Conservation (phyloP, 805 yeast species). For the Myxozyma vanderwaltii region DNA sequence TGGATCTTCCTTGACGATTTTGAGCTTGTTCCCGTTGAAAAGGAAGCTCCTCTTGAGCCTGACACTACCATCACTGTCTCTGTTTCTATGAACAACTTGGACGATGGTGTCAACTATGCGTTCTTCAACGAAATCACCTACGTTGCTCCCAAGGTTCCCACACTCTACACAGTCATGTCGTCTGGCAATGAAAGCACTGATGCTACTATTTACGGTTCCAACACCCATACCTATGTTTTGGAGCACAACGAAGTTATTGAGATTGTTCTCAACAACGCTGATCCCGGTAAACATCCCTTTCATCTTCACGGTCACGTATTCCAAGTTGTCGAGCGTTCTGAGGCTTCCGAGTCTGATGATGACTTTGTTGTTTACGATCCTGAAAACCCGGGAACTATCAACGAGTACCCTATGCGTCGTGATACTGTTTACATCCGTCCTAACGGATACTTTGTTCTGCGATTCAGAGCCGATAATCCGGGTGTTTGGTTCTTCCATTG, state of each 20-base stretch:
- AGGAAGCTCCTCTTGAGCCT: constrained; percentile 58
- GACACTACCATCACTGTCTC: constrained; percentile 73
- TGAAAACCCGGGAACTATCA: constrained; percentile 53
- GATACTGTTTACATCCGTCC: constrained; percentile 80
- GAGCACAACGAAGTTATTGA: constrained; percentile 70
- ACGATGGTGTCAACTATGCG: constrained; percentile 91
- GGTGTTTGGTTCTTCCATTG: constrained; percentile 99
- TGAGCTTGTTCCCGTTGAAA: constrained; percentile 64
- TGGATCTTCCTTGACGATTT: constrained; percentile 74
- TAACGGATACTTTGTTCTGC: constrained; percentile 78
- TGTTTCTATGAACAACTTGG: constrained; percentile 81
- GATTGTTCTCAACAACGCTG: constrained; percentile 79
- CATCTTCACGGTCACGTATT: constrained; percentile 93
- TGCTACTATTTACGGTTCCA: constrained; percentile 73
- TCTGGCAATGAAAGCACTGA: constrained; percentile 51
- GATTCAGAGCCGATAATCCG: constrained; percentile 92
- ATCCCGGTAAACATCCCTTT: constrained; percentile 96
- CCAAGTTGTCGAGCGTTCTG: constrained; percentile 78
- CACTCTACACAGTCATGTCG: constrained; percentile 73
- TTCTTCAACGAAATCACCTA: constrained; percentile 88
- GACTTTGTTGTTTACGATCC: constrained; percentile 62
- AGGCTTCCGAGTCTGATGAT: constrained; percentile 54
- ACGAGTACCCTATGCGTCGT: constrained; percentile 79
- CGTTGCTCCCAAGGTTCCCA: constrained; percentile 80
- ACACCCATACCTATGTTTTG: constrained; percentile 74